Evolutionary conservation across 2,329 filamentous ascomycete genomes (phyloP).

Genomic region (Fusarium caatingaense): DNA sequence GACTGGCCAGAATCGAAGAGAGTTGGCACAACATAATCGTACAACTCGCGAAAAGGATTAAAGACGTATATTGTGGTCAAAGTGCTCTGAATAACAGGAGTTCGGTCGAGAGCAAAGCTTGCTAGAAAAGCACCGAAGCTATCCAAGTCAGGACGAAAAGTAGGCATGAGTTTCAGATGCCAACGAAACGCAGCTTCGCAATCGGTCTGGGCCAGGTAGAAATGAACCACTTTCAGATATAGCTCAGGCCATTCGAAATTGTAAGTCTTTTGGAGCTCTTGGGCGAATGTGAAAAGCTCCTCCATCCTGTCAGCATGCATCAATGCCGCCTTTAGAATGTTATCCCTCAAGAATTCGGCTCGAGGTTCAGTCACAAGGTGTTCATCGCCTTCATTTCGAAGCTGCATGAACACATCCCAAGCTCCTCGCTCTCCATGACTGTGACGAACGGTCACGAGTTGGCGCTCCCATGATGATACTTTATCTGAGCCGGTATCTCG

Average conservation of each 20-base stretch:
- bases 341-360: slow-evolving; percentile 46
- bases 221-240: slow-evolving; percentile 60
- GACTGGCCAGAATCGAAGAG: slow-evolving; percentile 62
- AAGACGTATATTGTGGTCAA: slow-evolving; percentile 60
- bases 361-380: slow-evolving; percentile 38
- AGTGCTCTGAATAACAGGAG: slow-evolving; percentile 52
- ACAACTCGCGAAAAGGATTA: slow-evolving; percentile 57
- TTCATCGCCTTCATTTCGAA: slow-evolving; percentile 31
- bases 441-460: slow-evolving; percentile 34
- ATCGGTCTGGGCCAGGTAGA: slow-evolving; percentile 55
- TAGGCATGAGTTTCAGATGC: slow-evolving; percentile 59
- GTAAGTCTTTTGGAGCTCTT: slow-evolving; percentile 52
- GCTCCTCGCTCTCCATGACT: slow-evolving; percentile 40
- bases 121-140: slow-evolving; percentile 58
- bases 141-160: slow-evolving; percentile 56
- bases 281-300: slow-evolving; percentile 44
- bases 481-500: slow-evolving; percentile 13
- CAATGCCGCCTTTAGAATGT: slow-evolving; percentile 48
- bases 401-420: slow-evolving; percentile 46
- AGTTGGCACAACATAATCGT: slow-evolving; percentile 64
- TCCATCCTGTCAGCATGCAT: slow-evolving; percentile 41
- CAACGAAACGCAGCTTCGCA: slow-evolving; percentile 57
- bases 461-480: slow-evolving; percentile 34
- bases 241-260: slow-evolving; percentile 61
- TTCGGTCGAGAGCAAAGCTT: slow-evolving; percentile 55